Evolutionary conservation across 305 asterid genomes (phyloP).

Genomic region (Fraxinus dipetala): DNA sequence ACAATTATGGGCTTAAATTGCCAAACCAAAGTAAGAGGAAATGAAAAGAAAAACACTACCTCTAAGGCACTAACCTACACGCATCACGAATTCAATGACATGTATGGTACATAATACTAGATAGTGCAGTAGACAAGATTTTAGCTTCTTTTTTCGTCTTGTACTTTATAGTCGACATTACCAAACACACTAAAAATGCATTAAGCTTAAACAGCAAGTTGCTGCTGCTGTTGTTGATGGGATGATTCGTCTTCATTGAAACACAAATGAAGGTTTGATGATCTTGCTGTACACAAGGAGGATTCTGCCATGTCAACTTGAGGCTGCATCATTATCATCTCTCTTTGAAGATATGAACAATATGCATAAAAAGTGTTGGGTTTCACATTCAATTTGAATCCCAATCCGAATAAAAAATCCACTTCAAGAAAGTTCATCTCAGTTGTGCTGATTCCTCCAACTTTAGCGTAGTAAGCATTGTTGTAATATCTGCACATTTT

Average conservation of each 20-base stretch:
- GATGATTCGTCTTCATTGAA: conserved; percentile 77
- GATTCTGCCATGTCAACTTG: conserved; percentile 43
- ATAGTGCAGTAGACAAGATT: neutral
- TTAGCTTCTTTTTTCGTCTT: neutral
- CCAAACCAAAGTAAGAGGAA: neutral
- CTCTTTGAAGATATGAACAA: conserved; percentile 66
- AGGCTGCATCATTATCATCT: conserved; percentile 60
- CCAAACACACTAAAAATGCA: neutral
- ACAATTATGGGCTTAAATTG: neutral
- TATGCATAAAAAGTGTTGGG: conserved; percentile 76
- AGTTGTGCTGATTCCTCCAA: conserved; percentile 90
- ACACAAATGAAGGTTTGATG: conserved; percentile 49
- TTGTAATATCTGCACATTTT: conserved; percentile 64
- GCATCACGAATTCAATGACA: neutral
- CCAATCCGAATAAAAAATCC: conserved; percentile 85
- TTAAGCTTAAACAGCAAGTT: conserved; percentile 55
- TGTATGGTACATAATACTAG: neutral
- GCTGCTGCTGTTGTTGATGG: conserved; percentile 50
- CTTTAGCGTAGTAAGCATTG: conserved; percentile 89
- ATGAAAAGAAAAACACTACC: neutral
- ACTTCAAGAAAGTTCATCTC: conserved; percentile 96
- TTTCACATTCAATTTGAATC: conserved; percentile 82
- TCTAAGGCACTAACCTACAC: conserved; percentile 31
- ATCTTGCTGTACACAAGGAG: conserved; percentile 34
- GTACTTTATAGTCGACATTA: neutral